Evolutionary conservation across 495 filamentous ascomycete species (phyloP).

Genomic region (Aspergillus haitiensis): DNA sequence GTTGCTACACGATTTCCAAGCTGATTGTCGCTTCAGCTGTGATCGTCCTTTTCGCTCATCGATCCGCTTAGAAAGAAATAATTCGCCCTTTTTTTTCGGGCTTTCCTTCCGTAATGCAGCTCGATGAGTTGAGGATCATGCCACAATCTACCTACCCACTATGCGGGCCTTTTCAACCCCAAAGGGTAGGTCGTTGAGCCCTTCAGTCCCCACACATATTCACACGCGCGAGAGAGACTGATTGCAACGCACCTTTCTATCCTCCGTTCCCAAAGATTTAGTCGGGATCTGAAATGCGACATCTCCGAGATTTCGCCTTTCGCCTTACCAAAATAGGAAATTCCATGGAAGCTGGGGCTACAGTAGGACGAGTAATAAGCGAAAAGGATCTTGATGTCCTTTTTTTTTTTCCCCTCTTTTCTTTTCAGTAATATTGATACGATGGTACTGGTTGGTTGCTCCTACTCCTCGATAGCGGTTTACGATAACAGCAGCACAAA

Average conservation of each 20-base stretch:
- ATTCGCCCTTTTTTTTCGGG: background rate
- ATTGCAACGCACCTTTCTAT: background rate
- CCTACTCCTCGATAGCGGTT: too few species aligned
- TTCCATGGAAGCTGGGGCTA: background rate
- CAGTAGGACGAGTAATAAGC: constrained; percentile 1
- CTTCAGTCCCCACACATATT: constrained; percentile 2
- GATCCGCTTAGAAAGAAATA: background rate
- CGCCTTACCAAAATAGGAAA: constrained; percentile 8
- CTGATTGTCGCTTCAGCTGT: constrained; percentile 1
- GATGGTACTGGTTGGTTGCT: too few species aligned
- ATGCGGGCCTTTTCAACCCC: background rate
- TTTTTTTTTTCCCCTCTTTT: background rate
- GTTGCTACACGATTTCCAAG: constrained; percentile 17
- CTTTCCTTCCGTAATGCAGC: background rate
- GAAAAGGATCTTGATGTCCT: background rate
- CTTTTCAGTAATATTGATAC: background rate
- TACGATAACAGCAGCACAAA: too few species aligned
- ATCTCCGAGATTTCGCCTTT: constrained; percentile 18
- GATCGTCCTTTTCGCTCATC: constrained; percentile 6
- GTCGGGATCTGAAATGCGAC: constrained; percentile 5
- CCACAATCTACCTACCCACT: constrained; percentile 2
- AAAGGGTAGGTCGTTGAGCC: background rate
- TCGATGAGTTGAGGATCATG: constrained; percentile 11
- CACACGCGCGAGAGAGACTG: background rate
- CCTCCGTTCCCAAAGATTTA: constrained; percentile 8